Conservation (phyloP, 768 basidiomycete species). For the Suillus alpinus region DNA sequence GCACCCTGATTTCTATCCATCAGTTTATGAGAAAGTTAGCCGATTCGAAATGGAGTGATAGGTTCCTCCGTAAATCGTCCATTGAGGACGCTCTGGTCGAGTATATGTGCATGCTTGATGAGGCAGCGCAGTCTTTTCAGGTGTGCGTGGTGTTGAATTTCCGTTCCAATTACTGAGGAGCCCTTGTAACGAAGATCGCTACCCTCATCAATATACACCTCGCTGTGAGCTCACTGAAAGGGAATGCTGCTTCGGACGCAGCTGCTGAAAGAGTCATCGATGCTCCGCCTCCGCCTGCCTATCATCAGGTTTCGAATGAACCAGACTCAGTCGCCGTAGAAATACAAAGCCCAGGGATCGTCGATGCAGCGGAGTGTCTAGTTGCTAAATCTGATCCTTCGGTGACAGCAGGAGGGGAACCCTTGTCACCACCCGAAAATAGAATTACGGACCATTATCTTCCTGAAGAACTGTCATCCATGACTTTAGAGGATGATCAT, state of each 20-base stretch:
- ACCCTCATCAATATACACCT: conserved; percentile 48
- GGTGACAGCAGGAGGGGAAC: conserved; percentile 17
- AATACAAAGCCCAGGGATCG: conserved; percentile 2
- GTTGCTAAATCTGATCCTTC: not conserved
- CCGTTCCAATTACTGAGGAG: not conserved
- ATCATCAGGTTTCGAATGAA: not conserved
- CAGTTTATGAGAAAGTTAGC: conserved; percentile 39
- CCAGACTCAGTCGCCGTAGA: not conserved
- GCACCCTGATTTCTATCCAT: conserved; percentile 37
- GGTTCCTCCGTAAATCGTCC: conserved; percentile 37
- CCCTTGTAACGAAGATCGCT: conserved; percentile 32
- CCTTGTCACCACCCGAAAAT: conserved; percentile 15
- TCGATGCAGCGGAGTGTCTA: not conserved
- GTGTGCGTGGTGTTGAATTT: conserved; percentile 18
- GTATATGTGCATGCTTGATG: conserved; percentile 35
- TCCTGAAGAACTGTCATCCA: conserved; percentile 19
- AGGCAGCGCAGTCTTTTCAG: conserved; percentile 48
- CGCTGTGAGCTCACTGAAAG: conserved; percentile 27
- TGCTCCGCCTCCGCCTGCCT: conserved; percentile 21
- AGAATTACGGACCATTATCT: conserved; percentile 19
- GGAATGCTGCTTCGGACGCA: not conserved
- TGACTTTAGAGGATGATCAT: conserved; percentile 26
- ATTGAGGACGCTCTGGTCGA: conserved; percentile 40
- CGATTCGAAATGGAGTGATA: conserved; percentile 39
- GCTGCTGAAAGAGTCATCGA: not conserved